These are phyloP conservation scores for Luffa aegyptiaca DNA, from an alignment of 306 rosid species.

Conservation along the genomic window DNA sequence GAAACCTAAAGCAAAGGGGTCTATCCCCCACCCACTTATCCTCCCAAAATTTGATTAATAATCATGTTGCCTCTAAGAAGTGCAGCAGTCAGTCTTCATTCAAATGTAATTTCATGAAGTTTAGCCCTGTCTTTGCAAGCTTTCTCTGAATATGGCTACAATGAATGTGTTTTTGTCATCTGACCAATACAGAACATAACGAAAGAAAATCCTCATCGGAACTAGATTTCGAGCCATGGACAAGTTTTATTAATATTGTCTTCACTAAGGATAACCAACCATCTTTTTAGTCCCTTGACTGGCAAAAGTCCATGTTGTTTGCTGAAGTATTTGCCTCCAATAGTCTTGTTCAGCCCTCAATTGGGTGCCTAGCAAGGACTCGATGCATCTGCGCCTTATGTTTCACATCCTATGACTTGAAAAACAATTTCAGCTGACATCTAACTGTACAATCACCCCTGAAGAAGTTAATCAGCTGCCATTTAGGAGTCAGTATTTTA, in stretches of 20 bases:
- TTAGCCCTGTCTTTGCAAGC: background rate
- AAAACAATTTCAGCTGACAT: background rate
- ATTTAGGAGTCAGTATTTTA: background rate
- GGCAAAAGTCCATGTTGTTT: background rate
- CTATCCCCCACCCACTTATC: too few relatives aligned
- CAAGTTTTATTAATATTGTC: background rate
- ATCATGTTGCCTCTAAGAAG: background rate
- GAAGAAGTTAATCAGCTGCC: background rate
- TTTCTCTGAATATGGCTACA: background rate
- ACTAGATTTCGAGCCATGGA: background rate
- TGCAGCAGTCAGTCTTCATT: background rate
- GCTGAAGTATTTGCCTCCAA: background rate
- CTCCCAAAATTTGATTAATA: background rate
- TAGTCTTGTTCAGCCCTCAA: background rate
- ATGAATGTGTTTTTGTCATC: background rate
- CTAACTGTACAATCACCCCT: background rate
- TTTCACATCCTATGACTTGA: background rate
- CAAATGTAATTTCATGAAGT: background rate
- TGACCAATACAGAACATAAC: background rate
- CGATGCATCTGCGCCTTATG: background rate
- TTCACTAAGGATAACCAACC: background rate
- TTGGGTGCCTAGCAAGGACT: background rate
- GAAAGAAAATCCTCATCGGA: background rate
- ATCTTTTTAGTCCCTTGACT: background rate
- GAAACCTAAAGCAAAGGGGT: too few relatives aligned